Base-by-base conservation (phyloP, 306 rosid species). In the Quercus gilva region DNA sequence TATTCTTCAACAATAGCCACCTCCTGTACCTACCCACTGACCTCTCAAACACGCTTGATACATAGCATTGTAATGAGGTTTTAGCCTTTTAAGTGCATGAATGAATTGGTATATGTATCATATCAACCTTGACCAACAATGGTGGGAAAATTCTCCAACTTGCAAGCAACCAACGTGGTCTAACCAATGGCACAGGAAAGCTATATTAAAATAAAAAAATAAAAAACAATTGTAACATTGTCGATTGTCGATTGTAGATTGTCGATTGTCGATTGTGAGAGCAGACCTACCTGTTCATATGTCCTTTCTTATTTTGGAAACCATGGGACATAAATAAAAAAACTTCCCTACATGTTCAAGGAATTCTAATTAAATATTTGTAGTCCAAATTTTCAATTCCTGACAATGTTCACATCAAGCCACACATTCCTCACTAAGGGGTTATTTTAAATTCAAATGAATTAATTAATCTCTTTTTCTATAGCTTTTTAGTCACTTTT, bases 141-240 rank as follows among this genome's bases (percentile, higher is more conserved):
- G 41, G 55, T 3, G n/a, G 59, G 21, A 17, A 73, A 60, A 21
- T 71, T 63, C 74, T 31, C 83, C 83, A 56, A 80, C 63, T 80
- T 80, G 83, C 83, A 80, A 65, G 55, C 69, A 69, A 73, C 73
- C 82, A 64, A 65, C 68, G 26, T 80, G 45, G 19, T 21, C 31
- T 33, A 25, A 26, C 31, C 20, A 73, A 65, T 74, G 55, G 53
- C 31, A 25, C 21, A 58, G 52, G 19, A 28, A 28, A 63, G 2
- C 35, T 19, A 19, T 35, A 10, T 49, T 11, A 1, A 10, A 6
- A 41, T 0, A 23, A 23, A 23, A 49, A 9, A 49, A 12, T 1
- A 9, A 59, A 20, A 17, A 31, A 33, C 23, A 33, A 67, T 17
- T 35, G 15, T 49, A 68, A 19, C 52, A 33, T 18, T 13, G 9